phyloP scores from a whole-genome alignment of 768 basidiomycete species.

The Arthromyces matolae region DNA sequence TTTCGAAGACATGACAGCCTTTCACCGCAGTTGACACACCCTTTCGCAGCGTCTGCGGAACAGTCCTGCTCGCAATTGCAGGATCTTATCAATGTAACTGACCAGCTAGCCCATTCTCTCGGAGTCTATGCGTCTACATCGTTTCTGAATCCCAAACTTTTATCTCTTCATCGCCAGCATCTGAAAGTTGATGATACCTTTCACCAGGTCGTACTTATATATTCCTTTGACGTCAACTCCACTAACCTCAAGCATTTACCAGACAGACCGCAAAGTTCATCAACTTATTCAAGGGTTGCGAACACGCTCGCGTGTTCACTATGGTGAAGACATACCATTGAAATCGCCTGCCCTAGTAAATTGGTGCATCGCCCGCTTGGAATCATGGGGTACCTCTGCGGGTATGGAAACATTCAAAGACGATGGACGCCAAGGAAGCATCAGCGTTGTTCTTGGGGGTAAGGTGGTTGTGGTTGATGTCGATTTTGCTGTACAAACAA shows the following conservation, averaged over 20 bases:
- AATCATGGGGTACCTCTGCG: constrained; percentile 56
- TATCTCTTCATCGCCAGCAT: constrained; percentile 66
- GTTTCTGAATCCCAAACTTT: constrained; percentile 60
- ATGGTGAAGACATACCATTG: constrained; percentile 64
- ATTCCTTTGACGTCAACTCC: neutral
- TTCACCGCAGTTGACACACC: constrained; percentile 36
- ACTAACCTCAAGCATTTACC: constrained; percentile 17
- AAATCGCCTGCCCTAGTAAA: constrained; percentile 40
- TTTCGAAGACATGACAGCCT: constrained; percentile 36
- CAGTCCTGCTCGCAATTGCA: constrained; percentile 42
- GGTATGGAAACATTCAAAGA: constrained; percentile 79
- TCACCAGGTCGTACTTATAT: constrained; percentile 36
- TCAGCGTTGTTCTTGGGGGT: constrained; percentile 65
- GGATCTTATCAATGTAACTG: constrained; percentile 47
- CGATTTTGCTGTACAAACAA: constrained; percentile 50
- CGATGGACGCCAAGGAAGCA: constrained; percentile 43
- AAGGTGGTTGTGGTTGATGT: constrained; percentile 81
- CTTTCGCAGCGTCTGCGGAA: constrained; percentile 42
- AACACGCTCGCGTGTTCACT: constrained; percentile 43
- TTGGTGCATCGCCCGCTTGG: constrained; percentile 59
- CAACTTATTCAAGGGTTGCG: constrained; percentile 46
- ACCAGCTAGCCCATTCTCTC: constrained; percentile 53
- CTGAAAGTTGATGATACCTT: constrained; percentile 49
- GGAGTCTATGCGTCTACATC: constrained; percentile 45
- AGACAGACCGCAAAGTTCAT: constrained; percentile 55